A percentile compares a stretch with the other conserved stretches of the same genome.
Conservation (phyloP, 768 basidiomycete species). For the Hemileccinum impolitum region DNA sequence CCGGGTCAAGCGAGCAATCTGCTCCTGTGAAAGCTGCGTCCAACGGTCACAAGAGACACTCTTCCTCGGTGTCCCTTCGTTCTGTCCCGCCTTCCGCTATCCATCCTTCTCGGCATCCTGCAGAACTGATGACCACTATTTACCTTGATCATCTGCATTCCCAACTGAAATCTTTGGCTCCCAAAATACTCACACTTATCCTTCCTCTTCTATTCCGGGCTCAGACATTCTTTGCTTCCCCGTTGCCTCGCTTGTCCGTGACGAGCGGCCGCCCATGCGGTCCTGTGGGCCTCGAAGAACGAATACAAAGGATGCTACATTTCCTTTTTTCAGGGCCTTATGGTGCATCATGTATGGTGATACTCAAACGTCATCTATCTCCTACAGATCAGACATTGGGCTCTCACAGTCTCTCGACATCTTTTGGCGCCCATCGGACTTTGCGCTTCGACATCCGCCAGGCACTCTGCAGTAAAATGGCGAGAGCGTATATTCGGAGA, state of each 20-base stretch:
- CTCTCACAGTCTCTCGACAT: constrained; percentile 34
- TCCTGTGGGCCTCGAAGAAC: constrained; percentile 44
- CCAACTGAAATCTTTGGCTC: constrained; percentile 57
- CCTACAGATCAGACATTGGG: constrained; percentile 26
- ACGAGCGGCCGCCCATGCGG: constrained; percentile 34
- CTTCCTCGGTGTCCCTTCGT: constrained; percentile 56
- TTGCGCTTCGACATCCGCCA: constrained; percentile 62
- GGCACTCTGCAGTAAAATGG: constrained; percentile 57
- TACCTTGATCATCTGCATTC: constrained; percentile 64
- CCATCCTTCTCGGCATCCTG: constrained; percentile 42
- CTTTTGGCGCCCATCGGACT: constrained; percentile 59
- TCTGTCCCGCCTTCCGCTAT: constrained; percentile 36
- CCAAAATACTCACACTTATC: constrained; percentile 50
- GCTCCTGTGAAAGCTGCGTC: constrained; percentile 18
- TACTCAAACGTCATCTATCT: constrained; percentile 56
- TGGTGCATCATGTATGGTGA: constrained; percentile 58
- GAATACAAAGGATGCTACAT: constrained; percentile 53
- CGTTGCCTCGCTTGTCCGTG: constrained; percentile 67
- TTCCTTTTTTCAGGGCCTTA: constrained; percentile 64
- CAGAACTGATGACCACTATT: constrained; percentile 60
- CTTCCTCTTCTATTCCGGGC: constrained; percentile 74
- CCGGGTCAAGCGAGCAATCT: constrained; percentile 31
- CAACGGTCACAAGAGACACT: constrained; percentile 53
- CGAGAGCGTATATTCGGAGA: constrained; percentile 60
- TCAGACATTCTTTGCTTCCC: constrained; percentile 59